These are phyloP conservation scores for Fraxinus americana DNA, from an alignment of 257 asterid genomes.

Conservation along the genomic window DNA sequence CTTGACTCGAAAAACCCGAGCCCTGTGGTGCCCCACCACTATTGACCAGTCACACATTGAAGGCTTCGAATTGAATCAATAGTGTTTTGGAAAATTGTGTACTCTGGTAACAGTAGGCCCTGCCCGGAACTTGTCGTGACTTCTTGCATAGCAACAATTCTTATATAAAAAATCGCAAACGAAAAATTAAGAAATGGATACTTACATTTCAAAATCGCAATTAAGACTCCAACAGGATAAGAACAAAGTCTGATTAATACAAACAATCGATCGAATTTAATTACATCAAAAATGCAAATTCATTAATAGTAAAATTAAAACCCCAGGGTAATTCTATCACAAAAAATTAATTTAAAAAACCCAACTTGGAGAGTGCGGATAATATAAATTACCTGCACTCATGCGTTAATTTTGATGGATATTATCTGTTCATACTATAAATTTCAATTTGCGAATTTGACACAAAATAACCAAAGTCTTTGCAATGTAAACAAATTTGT, in stretches of 20 bases:
- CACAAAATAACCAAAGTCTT: not conserved
- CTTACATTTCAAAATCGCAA: too few relatives aligned
- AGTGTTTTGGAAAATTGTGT: slow-evolving; percentile 74
- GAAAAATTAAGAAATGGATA: not conserved
- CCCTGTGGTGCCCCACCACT: too few relatives aligned
- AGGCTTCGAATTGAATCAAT: slow-evolving; percentile 65
- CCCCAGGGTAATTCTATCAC: not conserved
- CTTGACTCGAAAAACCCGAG: too few relatives aligned
- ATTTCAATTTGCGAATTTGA: not conserved
- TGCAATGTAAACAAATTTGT: too few relatives aligned
- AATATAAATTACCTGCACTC: not conserved
- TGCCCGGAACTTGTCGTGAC: slow-evolving; percentile 81
- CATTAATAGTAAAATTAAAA: not conserved
- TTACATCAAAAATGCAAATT: not conserved
- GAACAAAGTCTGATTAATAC: not conserved
- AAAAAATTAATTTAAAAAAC: not conserved
- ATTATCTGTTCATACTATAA: too few relatives aligned
- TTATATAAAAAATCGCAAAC: slow-evolving; percentile 44
- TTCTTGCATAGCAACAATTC: slow-evolving; percentile 76
- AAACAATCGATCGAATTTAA: not conserved
- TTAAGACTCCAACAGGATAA: not conserved
- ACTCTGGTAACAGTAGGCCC: slow-evolving; percentile 97
- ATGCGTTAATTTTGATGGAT: not conserved
- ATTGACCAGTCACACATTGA: slow-evolving; percentile 26
- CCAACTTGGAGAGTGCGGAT: too few relatives aligned